phyloP scores from a whole-genome alignment of 768 basidiomycete genomes.

The Exsudoporus frostii region DNA sequence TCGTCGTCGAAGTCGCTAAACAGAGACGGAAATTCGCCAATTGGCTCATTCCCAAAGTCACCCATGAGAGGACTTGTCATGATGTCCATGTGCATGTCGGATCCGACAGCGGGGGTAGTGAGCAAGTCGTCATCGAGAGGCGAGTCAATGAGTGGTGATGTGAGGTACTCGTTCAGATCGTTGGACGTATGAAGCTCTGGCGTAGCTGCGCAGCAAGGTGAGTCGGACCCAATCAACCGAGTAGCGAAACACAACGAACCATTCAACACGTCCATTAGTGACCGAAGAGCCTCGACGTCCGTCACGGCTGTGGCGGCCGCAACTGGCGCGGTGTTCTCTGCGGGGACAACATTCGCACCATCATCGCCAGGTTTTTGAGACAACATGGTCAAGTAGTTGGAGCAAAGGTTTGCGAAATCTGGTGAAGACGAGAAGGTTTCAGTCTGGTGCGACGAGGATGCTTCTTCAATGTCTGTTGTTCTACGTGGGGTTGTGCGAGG shows the following conservation, averaged over 20 bases:
- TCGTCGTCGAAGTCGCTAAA: conserved; percentile 24
- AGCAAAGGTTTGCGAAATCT: conserved; percentile 47
- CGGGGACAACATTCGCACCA: conserved; percentile 32
- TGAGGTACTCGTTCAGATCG: conserved; percentile 42
- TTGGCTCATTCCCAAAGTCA: conserved; percentile 32
- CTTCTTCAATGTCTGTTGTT: conserved; percentile 34
- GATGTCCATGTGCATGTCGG: conserved; percentile 36
- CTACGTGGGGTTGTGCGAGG: conserved; percentile 56
- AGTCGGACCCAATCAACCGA: not conserved
- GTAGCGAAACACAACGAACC: conserved; percentile 23
- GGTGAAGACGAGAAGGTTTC: conserved; percentile 27
- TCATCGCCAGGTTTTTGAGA: conserved; percentile 45
- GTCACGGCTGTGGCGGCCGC: conserved; percentile 20
- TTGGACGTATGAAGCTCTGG: conserved; percentile 37
- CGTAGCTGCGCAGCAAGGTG: conserved; percentile 14
- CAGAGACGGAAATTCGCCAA: conserved; percentile 33
- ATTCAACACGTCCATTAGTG: conserved; percentile 39
- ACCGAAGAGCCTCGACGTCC: conserved; percentile 34
- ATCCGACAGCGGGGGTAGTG: conserved; percentile 40
- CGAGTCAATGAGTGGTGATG: conserved; percentile 47
- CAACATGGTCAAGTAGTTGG: conserved; percentile 71
- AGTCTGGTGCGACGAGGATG: conserved; percentile 24
- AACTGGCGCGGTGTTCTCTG: conserved; percentile 26
- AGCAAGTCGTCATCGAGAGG: conserved; percentile 46
- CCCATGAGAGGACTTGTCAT: conserved; percentile 41